Percentiles rank a stretch among this genome's conserved stretches.
phyloP scores from a whole-genome alignment of 345 rosid genomes.

The Pistacia atlantica region DNA sequence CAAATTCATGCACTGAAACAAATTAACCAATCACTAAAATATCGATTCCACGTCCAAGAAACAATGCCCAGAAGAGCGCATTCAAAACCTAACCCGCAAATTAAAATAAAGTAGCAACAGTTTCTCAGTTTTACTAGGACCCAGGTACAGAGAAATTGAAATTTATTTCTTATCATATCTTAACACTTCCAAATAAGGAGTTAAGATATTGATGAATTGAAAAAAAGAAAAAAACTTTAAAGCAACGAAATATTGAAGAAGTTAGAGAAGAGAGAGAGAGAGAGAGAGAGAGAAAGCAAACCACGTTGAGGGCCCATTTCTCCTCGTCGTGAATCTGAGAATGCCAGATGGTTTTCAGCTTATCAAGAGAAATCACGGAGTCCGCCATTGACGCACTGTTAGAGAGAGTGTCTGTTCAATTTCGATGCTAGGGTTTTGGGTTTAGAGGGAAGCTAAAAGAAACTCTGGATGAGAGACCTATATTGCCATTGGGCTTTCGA shows the following conservation, averaged over 20 bases:
- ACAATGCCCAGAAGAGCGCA: background rate
- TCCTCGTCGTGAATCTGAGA: slow-evolving; percentile 75
- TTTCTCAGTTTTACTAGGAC: background rate
- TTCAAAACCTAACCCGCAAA: background rate
- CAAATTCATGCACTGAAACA: background rate
- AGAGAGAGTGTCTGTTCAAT: no score
- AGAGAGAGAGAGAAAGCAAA: slow-evolving; percentile 16
- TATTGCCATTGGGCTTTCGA: background rate
- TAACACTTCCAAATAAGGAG: no score
- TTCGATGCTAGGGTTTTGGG: slow-evolving; percentile 30
- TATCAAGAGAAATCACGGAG: slow-evolving; percentile 43
- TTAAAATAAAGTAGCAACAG: background rate
- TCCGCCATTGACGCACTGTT: slow-evolving; percentile 49
- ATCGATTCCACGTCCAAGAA: background rate
- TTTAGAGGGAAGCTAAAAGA: background rate
- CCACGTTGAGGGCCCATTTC: slow-evolving; percentile 76
- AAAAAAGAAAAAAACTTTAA: background rate
- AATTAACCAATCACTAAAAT: background rate
- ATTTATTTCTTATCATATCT: no score
- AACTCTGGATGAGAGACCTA: no score
- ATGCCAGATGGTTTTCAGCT: slow-evolving; percentile 56
- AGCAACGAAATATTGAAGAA: background rate
- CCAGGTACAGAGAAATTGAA: background rate
- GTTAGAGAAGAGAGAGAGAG: background rate
- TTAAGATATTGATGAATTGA: background rate